Percentiles rank a stretch among this genome's conserved stretches.
phyloP scores from a whole-genome alignment of 148 eudicot genomes.

The Pouteria glomerata region DNA sequence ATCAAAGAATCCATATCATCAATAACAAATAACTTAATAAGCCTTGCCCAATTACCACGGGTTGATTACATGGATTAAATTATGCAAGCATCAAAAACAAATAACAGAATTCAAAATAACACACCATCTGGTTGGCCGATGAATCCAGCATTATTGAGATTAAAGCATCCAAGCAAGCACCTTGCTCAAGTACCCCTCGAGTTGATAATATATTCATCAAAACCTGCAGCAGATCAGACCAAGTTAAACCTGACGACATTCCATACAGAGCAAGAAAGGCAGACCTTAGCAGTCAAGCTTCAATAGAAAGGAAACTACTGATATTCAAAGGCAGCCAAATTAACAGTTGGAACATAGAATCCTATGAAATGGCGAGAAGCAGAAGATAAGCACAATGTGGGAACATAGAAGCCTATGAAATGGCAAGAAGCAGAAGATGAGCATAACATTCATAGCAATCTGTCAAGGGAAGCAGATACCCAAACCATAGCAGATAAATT shows the following conservation, averaged over 20 bases:
- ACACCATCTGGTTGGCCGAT: constrained; percentile 85
- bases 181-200: constrained; percentile 88
- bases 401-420: not conserved
- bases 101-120: not conserved
- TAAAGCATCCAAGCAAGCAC: constrained; percentile 87
- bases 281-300: not conserved
- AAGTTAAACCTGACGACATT: not conserved
- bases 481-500: too few species aligned
- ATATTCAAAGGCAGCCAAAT: not conserved
- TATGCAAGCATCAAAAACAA: not conserved
- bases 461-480: not conserved
- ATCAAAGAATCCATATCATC: not conserved
- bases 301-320: not conserved
- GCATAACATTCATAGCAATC: not conserved
- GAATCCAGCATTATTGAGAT: constrained; percentile 92
- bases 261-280: not conserved
- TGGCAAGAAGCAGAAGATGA: not conserved
- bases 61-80: too few species aligned
- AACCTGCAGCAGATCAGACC: constrained; percentile 35
- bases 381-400: not conserved
- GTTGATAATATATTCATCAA: constrained; percentile 83
- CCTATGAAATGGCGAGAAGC: not conserved
- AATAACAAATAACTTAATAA: not conserved
- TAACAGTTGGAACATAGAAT: not conserved
- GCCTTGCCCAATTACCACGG: too few species aligned